Percentiles rank a stretch among this genome's conserved stretches.
phyloP scores from a whole-genome alignment of 345 rosid genomes.

The Brassica juncea region DNA sequence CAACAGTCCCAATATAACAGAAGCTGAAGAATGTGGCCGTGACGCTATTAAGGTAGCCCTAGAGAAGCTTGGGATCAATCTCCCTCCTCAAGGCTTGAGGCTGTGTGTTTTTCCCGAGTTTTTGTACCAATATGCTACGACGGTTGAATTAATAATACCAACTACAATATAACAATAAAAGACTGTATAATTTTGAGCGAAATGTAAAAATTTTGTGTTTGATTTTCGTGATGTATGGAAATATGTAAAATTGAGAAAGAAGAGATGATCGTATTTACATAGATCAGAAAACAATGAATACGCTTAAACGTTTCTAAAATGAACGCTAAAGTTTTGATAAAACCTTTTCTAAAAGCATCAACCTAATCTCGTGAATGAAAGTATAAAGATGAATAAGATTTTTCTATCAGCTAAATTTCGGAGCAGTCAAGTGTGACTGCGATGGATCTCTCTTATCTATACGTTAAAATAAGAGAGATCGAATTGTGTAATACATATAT shows the following conservation, averaged over 20 bases:
- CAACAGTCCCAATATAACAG: slow-evolving; percentile 50
- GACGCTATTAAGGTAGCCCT: slow-evolving; percentile 32
- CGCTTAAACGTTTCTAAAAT: too few relatives aligned
- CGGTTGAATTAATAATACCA: neutral
- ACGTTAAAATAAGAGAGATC: too few relatives aligned
- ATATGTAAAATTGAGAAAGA: neutral
- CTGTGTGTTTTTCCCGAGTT: neutral
- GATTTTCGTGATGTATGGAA: neutral
- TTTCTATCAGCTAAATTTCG: too few relatives aligned
- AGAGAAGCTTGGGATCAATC: slow-evolving; percentile 33
- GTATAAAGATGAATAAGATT: too few relatives aligned
- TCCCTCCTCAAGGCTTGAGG: slow-evolving; percentile 22
- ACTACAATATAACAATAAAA: slow-evolving; percentile 7
- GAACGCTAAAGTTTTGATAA: too few relatives aligned
- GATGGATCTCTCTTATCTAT: too few relatives aligned
- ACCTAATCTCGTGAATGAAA: neutral
- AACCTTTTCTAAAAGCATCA: neutral
- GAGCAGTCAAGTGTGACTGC: too few relatives aligned
- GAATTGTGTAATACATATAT: too few relatives aligned
- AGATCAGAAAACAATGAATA: neutral
- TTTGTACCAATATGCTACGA: slow-evolving; percentile 5
- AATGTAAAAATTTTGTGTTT: neutral
- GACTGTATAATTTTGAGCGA: neutral
- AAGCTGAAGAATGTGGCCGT: slow-evolving; percentile 36
- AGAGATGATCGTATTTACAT: neutral